Conservation (phyloP, 306 rosid genomes). For the Quercus berberidifolia region DNA sequence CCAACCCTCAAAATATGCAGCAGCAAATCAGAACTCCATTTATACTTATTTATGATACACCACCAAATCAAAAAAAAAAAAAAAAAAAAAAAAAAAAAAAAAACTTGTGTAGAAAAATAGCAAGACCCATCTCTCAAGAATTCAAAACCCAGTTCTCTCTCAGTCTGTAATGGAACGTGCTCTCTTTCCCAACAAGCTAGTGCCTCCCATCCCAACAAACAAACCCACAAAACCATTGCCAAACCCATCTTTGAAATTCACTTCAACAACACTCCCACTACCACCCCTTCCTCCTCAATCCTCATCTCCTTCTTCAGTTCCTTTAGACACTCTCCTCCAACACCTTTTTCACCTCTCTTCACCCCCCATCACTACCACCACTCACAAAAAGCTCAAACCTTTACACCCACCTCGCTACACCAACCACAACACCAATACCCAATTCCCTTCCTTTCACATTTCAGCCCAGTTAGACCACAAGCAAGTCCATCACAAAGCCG, state of each 20-base stretch:
- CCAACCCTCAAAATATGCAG: no score
- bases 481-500: slow-evolving; percentile 7
- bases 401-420: slow-evolving; percentile 24
- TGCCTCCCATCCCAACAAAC: slow-evolving; percentile 48
- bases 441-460: slow-evolving; percentile 35
- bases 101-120: no score
- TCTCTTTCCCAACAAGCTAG: slow-evolving; percentile 59
- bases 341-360: slow-evolving; percentile 69
- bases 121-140: not conserved
- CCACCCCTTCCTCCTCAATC: slow-evolving; percentile 53
- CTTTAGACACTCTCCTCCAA: slow-evolving; percentile 75
- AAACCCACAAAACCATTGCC: slow-evolving; percentile 31
- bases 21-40: no score
- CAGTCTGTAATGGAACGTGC: slow-evolving; percentile 69
- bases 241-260: slow-evolving; percentile 47
- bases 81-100: no score
- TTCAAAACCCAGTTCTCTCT: not conserved
- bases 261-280: slow-evolving; percentile 45
- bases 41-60: no score
- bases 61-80: no score
- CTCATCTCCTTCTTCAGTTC: slow-evolving; percentile 53
- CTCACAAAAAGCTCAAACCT: slow-evolving; percentile 29
- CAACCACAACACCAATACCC: slow-evolving; percentile 26
- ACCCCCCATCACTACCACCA: slow-evolving; percentile 24
- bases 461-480: slow-evolving; percentile 17